These are phyloP conservation scores for Eudorina sp. DNA, from an alignment of 139 green algal species.

Conservation along the genomic window DNA sequence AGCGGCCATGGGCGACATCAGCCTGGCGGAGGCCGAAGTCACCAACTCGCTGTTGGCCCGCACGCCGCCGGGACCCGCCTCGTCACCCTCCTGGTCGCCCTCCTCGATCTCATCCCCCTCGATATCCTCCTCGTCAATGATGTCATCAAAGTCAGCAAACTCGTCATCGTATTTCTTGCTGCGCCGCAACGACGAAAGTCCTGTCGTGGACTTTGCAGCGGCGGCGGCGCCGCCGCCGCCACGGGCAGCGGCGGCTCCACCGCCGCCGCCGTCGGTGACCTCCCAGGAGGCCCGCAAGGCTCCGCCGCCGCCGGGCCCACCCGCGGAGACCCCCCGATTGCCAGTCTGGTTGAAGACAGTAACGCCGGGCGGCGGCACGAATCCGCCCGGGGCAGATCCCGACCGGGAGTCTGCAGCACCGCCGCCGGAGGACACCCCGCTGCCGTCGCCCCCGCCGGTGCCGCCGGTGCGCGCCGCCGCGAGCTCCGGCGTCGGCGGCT, in stretches of 20 bases:
- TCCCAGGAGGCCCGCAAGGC: not conserved
- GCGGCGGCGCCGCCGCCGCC: too few relatives aligned
- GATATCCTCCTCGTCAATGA: conserved; percentile 15
- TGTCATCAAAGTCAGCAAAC: conserved; percentile 41
- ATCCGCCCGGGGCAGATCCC: not conserved
- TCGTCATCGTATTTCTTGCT: conserved; percentile 44
- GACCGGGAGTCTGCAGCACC: not conserved
- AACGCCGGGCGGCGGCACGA: not conserved
- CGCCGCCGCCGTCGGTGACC: not conserved
- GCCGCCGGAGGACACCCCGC: not conserved
- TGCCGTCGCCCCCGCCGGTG: not conserved
- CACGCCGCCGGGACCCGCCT: not conserved
- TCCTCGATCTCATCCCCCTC: not conserved
- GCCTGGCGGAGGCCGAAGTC: conserved; percentile 18
- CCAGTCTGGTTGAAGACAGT: not conserved
- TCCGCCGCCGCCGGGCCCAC: not conserved
- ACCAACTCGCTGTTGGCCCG: conserved; percentile 13
- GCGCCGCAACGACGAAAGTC: not conserved
- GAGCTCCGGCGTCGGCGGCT: not conserved
- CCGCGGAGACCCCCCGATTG: not conserved
- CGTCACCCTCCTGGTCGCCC: too few relatives aligned
- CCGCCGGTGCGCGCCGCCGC: not conserved
- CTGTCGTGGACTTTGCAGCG: not conserved
- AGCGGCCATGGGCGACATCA: conserved; percentile 3
- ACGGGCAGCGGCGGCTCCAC: not conserved